Percentiles rank a stretch among this genome's conserved stretches.
Evolutionary conservation across 306 rosid species (phyloP).

Genomic region (Pterocarpus macrocarpus): DNA sequence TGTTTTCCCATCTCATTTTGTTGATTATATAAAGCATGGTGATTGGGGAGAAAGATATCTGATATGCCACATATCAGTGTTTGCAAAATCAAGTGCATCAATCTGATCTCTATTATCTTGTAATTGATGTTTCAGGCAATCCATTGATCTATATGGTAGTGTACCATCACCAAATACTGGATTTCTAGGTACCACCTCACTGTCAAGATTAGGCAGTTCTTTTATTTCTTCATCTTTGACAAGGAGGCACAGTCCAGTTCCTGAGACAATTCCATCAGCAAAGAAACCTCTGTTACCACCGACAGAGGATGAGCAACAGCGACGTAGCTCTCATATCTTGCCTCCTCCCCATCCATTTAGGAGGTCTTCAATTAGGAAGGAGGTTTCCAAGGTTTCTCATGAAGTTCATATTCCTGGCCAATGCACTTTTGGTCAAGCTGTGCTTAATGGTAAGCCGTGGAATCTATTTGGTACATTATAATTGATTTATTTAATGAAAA

Average conservation of each 20-base stretch:
- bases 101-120: conserved; percentile 14
- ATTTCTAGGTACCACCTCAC: conserved; percentile 72
- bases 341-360: conserved; percentile 61
- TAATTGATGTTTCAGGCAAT: conserved; percentile 74
- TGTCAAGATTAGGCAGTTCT: conserved; percentile 80
- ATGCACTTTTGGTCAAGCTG: conserved; percentile 81
- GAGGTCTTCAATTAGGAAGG: conserved; percentile 61
- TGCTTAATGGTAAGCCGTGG: conserved; percentile 73
- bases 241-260: conserved; percentile 76
- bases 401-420: conserved; percentile 72
- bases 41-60: background rate
- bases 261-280: conserved; percentile 59
- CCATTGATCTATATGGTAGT: conserved; percentile 88
- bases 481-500: background rate
- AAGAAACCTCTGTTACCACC: conserved; percentile 61
- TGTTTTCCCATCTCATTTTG: background rate
- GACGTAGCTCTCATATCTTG: conserved; percentile 54
- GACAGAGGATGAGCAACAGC: conserved; percentile 51
- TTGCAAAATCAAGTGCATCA: background rate
- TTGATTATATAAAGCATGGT: background rate
- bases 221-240: conserved; percentile 74
- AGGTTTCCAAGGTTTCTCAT: conserved; percentile 61
- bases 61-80: background rate
- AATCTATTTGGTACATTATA: background rate
- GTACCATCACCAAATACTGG: conserved; percentile 89